Base-by-base conservation (phyloP, 23 red algal genomes). In the Gracilaria vermiculophylla region DNA sequence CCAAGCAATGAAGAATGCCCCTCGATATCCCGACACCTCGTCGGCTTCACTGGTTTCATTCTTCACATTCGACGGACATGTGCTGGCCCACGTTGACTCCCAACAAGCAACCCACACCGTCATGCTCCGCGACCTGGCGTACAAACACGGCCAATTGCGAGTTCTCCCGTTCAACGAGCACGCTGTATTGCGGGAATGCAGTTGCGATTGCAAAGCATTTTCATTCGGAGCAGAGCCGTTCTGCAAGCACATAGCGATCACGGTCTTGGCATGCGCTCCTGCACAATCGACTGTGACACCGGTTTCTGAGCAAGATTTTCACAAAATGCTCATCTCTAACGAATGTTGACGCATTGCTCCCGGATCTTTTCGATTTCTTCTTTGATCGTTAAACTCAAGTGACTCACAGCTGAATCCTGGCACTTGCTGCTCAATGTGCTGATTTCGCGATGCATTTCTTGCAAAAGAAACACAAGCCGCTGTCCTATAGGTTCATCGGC, bases 281-380 rank as follows among this genome's bases (percentile, higher is more conserved):
- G 76, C 34, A 1, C 49, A 57, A 6, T 54, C 53, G 24, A 49
- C 76, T 10, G 53, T 79, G 2, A 24, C 49, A 13, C 76, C 37
- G 11, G 25, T 79, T 9, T 79, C 76, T 23, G 21, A 34, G 25
- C 24, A 79, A 39, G 20, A 35, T 14, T 79, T 79, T 35, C 34
- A 49, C 50, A 79, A 54, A 24, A 79, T 57, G 49, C 23, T 79
- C 2, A 17, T 4, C 76, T 37, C 49, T 87, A 96, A 21, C 75
- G 70, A 60, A 96, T 85, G 40, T 96, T 96, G 37, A 75, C 61
- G 36, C 89, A 88, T 75, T 96, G 94, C 69, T 96, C 94, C 19
- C 94, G 79, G n/a, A 96, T 96, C 71, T 83, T 80, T 75, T 96
- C 94, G 35, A 96, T 77, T 71, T 96, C 88, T 16, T 92, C 86